phyloP scores from a whole-genome alignment of 805 yeast species.

The Starmerella apicola region DNA sequence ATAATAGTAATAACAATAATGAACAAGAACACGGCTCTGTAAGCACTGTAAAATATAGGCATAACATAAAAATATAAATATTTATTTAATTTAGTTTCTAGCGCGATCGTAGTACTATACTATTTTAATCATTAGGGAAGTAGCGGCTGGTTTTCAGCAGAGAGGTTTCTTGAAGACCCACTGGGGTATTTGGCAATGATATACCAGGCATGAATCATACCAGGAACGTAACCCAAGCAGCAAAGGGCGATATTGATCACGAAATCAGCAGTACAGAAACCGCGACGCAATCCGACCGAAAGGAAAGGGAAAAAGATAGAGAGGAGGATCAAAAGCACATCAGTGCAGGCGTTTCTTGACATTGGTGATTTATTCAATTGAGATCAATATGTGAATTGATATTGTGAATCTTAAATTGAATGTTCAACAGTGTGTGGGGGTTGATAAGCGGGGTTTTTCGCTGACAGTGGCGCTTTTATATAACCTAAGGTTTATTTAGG shows the following conservation, averaged over 20 bases:
- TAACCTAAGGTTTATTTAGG: no score
- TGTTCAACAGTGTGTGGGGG: no score
- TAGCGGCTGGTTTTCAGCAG: background rate
- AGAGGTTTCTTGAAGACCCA: background rate
- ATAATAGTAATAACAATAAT: no score
- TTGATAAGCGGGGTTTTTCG: no score
- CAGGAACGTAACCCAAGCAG: constrained; percentile 62
- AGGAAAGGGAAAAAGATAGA: constrained; percentile 69
- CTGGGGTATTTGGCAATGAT: constrained; percentile 61
- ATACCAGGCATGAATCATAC: constrained; percentile 65
- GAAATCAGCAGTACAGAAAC: constrained; percentile 56
- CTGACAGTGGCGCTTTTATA: no score
- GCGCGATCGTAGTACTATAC: no score
- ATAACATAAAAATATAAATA: no score
- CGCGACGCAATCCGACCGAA: constrained; percentile 64
- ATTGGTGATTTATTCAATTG: no score
- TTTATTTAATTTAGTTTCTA: no score
- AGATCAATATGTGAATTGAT: background rate
- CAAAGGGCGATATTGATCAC: constrained; percentile 61
- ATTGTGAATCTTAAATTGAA: no score
- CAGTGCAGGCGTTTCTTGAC: constrained; percentile 33
- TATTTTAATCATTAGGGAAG: background rate
- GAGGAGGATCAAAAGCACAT: constrained; percentile 53
- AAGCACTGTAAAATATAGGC: no score
- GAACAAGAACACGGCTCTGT: no score